Evolutionary conservation across 441 rosid genomes (phyloP), one percentile per base, ranked within the genome.

Genomic region (Brassica balearica): DNA sequence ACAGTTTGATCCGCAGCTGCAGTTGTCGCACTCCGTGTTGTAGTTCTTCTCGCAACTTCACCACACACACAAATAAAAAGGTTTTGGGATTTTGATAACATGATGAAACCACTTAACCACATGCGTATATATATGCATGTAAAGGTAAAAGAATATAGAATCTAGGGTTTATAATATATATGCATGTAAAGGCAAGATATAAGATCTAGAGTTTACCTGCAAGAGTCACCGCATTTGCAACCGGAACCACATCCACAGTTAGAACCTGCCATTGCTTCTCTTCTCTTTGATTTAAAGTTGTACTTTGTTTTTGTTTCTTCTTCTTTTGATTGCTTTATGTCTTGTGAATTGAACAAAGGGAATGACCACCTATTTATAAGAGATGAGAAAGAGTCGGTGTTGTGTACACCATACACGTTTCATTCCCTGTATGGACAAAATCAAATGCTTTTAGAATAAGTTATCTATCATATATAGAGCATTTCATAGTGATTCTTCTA

Each of bases 211-310:
- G 19, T 46, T 46, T 53, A 77, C 77, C 66, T 63, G 87, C 92
- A 87, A 86, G 90, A 79, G 25, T 63, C 74, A 82, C 91, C 87
- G 77, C 97, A 90, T 22, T 53, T 76, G 88, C 92, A 90, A 80
- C 55, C 17, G 3, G 93, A 76, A 41, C 88, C 93, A 48, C 97
- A 90, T 64, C 89, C 87, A 75, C 97, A 92, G 82, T 69, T 87
- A 71, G 83, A 66, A 48, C 74, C 73, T 11, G 83, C 73, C 83
- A 80, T 80, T 75, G 56, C 46, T 38, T 38, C 46, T 38, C 27
- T 71, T 71, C 36, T 65, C 65, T 80, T 71, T 65, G 83, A 32
- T 75, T 19, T 14, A 27, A 59, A 0, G 7, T 53, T 23, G 20
- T 36, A 68, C 3, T 79, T 72, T 41, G 3, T 22, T 36, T 25